Conservation (phyloP, 148 eudicot genomes). For the Talinum fruticosum region DNA sequence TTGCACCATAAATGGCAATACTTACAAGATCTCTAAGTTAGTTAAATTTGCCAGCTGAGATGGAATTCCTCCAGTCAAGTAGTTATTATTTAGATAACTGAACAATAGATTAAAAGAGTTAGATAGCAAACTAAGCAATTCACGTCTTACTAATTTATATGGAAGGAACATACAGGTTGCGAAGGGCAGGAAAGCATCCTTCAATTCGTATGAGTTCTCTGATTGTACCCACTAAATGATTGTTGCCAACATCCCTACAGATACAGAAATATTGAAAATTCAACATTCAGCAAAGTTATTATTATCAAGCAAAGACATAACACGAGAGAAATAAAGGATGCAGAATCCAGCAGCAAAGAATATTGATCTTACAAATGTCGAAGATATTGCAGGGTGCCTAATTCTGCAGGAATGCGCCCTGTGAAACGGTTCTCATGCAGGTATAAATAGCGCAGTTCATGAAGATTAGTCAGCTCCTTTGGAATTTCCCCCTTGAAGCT, state of each 20-base stretch:
- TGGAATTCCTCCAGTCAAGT: slow-evolving; percentile 93
- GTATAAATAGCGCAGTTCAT: slow-evolving; percentile 74
- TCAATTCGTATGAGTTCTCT: slow-evolving; percentile 94
- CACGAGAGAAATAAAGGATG: background rate
- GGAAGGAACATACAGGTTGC: slow-evolving; percentile 68
- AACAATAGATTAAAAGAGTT: slow-evolving; percentile 11
- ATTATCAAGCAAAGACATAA: background rate
- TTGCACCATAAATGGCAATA: slow-evolving; percentile 10
- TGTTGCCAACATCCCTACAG: slow-evolving; percentile 86
- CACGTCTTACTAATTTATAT: background rate
- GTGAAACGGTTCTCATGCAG: slow-evolving; percentile 85
- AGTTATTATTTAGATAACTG: slow-evolving; percentile 86
- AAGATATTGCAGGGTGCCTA: slow-evolving; percentile 75
- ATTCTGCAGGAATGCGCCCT: slow-evolving; percentile 90
- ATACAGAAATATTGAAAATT: slow-evolving; percentile 8
- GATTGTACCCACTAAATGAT: slow-evolving; percentile 91
- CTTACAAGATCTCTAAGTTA: slow-evolving; percentile 95
- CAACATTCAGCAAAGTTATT: background rate
- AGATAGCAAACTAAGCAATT: slow-evolving; percentile 13
- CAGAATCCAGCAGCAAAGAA: background rate
- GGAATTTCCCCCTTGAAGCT: slow-evolving; percentile 96
- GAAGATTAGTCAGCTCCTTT: slow-evolving; percentile 93
- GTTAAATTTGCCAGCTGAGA: slow-evolving; percentile 86
- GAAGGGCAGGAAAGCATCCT: slow-evolving; percentile 95
- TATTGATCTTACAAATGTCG: slow-evolving; percentile 63